These are phyloP conservation scores for Hanseniaspora mollemarum DNA, from an alignment of 805 yeast genomes.

Conservation along the genomic window DNA sequence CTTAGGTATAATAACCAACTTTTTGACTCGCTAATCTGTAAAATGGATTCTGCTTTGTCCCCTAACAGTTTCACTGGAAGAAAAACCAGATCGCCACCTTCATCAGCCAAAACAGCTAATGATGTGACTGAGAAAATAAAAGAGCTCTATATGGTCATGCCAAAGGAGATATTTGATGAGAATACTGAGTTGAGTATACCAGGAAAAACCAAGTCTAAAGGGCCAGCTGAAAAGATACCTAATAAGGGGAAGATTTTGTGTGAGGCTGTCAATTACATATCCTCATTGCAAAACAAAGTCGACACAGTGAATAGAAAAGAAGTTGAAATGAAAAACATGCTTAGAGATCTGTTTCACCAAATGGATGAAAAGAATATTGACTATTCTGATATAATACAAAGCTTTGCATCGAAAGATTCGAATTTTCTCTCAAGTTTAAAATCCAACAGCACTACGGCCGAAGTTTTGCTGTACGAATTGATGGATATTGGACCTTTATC, in stretches of 20 bases:
- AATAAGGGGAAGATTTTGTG: slow-evolving; percentile 73
- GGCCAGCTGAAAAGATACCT: slow-evolving; percentile 38
- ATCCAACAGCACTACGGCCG: slow-evolving; percentile 3
- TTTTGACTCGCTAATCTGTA: too few species aligned
- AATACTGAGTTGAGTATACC: slow-evolving; percentile 16
- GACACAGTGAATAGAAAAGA: slow-evolving; percentile 72
- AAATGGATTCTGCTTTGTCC: background rate
- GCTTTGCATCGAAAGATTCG: background rate
- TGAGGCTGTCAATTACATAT: slow-evolving; percentile 63
- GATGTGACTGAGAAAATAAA: slow-evolving; percentile 49
- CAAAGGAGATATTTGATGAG: slow-evolving; percentile 37
- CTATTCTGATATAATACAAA: background rate
- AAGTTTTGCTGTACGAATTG: slow-evolving; percentile 6
- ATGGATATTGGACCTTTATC: slow-evolving; percentile 13
- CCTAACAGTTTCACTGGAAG: background rate
- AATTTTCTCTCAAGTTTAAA: background rate
- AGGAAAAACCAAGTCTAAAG: background rate
- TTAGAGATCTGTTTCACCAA: background rate
- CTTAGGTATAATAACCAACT: too few species aligned
- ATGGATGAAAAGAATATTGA: background rate
- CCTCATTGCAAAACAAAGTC: slow-evolving; percentile 53
- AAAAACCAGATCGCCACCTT: background rate
- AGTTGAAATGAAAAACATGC: slow-evolving; percentile 38
- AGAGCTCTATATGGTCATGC: slow-evolving; percentile 38
- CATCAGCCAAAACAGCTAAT: slow-evolving; percentile 38